Conservation (phyloP, 2,329 filamentous ascomycete genomes). For the Colletotrichum cuscutae region DNA sequence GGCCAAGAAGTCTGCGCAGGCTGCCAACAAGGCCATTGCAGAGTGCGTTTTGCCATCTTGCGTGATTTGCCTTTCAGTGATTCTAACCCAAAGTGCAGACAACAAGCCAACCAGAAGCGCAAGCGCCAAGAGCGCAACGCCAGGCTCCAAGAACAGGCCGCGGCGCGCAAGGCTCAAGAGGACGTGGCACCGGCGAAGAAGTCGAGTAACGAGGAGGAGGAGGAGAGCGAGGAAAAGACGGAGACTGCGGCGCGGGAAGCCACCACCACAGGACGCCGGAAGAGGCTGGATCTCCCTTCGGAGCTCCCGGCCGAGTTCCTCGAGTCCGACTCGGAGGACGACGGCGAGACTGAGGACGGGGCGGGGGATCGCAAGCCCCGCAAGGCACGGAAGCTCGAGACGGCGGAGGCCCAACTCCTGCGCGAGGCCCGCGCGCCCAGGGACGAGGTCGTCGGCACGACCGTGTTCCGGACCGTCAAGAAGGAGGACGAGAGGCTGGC, state of each 20-base stretch:
- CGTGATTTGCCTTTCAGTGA: background rate
- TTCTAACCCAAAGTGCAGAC: constrained; percentile 48
- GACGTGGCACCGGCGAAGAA: constrained; percentile 17
- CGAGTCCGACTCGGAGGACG: constrained; percentile 60
- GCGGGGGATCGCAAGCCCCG: constrained; percentile 39
- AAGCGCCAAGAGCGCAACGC: constrained; percentile 66
- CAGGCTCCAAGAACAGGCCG: constrained; percentile 65
- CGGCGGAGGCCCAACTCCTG: constrained; percentile 49
- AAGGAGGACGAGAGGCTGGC: constrained; percentile 58
- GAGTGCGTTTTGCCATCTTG: constrained; percentile 52
- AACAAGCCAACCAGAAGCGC: constrained; percentile 61
- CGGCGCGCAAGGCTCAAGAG: constrained; percentile 54
- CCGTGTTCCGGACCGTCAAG: constrained; percentile 62
- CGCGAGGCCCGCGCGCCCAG: constrained; percentile 46
- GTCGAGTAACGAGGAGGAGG: constrained; percentile 3
- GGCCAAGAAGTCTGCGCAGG: constrained; percentile 56
- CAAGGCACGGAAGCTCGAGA: constrained; percentile 57
- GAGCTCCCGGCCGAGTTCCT: constrained; percentile 65
- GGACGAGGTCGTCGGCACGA: constrained; percentile 63
- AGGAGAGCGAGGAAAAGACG: constrained; percentile 37
- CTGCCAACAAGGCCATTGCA: constrained; percentile 60
- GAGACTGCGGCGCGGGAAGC: constrained; percentile 35
- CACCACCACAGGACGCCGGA: constrained; percentile 32
- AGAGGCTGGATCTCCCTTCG: constrained; percentile 52
- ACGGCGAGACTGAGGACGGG: constrained; percentile 41